Percentiles rank a stretch among this genome's conserved stretches.
Evolutionary conservation across 176 grass and related monocot species (phyloP).

Genomic region (Lolium rigidum): DNA sequence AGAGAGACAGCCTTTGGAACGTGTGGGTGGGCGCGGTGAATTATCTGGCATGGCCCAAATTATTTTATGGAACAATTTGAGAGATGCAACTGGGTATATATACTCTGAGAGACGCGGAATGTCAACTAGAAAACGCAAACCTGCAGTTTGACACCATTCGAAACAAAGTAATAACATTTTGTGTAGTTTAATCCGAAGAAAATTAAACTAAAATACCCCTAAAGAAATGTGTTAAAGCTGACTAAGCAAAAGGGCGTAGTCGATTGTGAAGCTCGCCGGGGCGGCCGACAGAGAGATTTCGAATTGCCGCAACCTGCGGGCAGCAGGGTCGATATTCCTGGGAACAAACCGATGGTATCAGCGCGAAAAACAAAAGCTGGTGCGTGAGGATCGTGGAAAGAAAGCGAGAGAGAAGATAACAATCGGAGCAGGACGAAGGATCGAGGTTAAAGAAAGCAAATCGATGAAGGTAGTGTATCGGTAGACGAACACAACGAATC

Average conservation of each 20-base stretch:
- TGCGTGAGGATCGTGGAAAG: conserved; percentile 13
- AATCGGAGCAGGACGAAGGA: conserved; percentile 27
- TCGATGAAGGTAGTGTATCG: not conserved
- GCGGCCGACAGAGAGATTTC: conserved; percentile 43
- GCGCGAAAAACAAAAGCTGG: conserved; percentile 56
- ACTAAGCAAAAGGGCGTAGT: not conserved
- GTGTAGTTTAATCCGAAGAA: conserved; percentile 23
- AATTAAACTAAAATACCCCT: conserved; percentile 10
- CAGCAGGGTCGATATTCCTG: conserved; percentile 14
- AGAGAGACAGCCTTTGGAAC: too few species aligned
- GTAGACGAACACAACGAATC: conserved; percentile 67
- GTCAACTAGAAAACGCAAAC: not conserved
- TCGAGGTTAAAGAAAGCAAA: conserved; percentile 27
- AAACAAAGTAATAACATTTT: not conserved
- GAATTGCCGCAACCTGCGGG: not conserved
- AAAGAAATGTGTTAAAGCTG: conserved; percentile 1
- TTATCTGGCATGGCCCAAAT: too few species aligned
- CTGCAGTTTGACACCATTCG: not conserved
- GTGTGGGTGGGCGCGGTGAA: too few species aligned
- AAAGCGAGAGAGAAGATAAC: not conserved
- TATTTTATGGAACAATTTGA: too few species aligned
- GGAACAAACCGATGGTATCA: conserved; percentile 59
- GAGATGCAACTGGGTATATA: too few species aligned
- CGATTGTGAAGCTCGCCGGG: not conserved
- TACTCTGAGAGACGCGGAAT: too few species aligned